Base-by-base conservation (phyloP, 1,284 basidiomycete genomes). In the Naganishia sp. region DNA sequence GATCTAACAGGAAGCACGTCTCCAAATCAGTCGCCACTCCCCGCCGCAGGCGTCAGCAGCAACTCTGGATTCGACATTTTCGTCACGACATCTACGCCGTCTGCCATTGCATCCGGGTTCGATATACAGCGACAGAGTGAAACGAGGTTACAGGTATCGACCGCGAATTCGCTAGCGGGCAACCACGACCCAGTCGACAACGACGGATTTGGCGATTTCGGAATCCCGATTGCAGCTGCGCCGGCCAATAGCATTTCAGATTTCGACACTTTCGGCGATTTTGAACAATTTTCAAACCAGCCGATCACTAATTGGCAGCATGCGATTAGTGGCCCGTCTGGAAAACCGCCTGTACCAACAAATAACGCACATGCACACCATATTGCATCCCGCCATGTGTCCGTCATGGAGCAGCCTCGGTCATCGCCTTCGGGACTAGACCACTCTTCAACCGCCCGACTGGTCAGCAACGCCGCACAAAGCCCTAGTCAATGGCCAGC, bases 201-300 rank as follows among this genome's bases (percentile, higher is more conserved):
- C 10, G 68, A 68, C 36, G 68, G 63, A 13, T 68, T 60, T 48
- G 68, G 64, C 11, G 53, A 66, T 33, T 66, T 66, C 28, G 28
- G 55, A 2, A 45, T 43, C 1, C 15, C 39, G 25, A 28, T 36
- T 42, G 42, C 21, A 16, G 16, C 28, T 28, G 28, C 6, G 10
- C n/a, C 53, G 16, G 13, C 13, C 13, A 23, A 50, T 39, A 44
- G 21, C 43, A 43, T 21, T 36, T 10, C 18, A 39, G 43, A n/a
- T 10, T 68, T 68, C 43, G 64, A 68, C 36, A 64, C 66, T 31
- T 68, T 65, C 55, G 68, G 64, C 28, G 68, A 68, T 52, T 68
- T 68, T 36, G 64, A 56, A 42, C 28, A 49, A 6, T 65, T 67
- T 25, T 15, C 33, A 21, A 45, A 9, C 13, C 18, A 44, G n/a